phyloP scores from a whole-genome alignment of 495 filamentous ascomycete genomes.

The Tuber melanosporum region DNA sequence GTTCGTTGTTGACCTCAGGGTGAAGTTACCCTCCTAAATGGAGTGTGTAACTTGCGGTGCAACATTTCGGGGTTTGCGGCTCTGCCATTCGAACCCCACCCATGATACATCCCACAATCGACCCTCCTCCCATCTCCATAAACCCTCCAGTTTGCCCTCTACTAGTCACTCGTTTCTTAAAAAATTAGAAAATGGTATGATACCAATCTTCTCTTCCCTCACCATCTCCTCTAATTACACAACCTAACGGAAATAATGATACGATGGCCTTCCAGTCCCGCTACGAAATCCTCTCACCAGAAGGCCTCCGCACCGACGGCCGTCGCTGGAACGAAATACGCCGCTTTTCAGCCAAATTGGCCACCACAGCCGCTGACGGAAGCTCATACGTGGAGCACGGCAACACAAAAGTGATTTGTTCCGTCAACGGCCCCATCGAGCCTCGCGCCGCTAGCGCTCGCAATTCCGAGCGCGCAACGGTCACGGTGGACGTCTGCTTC shows the following conservation, averaged over 20 bases:
- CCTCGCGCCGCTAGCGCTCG: slow-evolving; percentile 51
- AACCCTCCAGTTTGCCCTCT: not conserved
- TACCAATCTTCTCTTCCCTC: slow-evolving; percentile 1
- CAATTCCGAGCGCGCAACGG: slow-evolving; percentile 41
- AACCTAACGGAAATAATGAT: slow-evolving; percentile 4
- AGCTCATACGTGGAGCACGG: slow-evolving; percentile 89
- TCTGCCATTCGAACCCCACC: not conserved
- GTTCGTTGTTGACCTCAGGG: too few species aligned
- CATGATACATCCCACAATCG: not conserved
- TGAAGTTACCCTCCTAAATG: not conserved
- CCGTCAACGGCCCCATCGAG: slow-evolving; percentile 75
- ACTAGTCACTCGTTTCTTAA: not conserved
- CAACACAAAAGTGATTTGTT: slow-evolving; percentile 93
- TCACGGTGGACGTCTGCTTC: slow-evolving; percentile 68
- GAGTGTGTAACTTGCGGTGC: not conserved
- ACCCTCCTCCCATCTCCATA: not conserved
- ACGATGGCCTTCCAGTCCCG: slow-evolving; percentile 27
- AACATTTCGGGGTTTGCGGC: not conserved
- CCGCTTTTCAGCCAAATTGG: slow-evolving; percentile 78
- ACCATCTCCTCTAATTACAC: not conserved
- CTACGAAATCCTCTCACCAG: slow-evolving; percentile 41
- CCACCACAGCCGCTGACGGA: slow-evolving; percentile 76
- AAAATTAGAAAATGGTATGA: slow-evolving; percentile 17
- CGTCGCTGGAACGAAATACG: slow-evolving; percentile 98
- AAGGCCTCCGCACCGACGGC: slow-evolving; percentile 46